Base-by-base conservation (phyloP, 2,329 filamentous ascomycete genomes). In the Paracorniculantispora psalliotae region DNA sequence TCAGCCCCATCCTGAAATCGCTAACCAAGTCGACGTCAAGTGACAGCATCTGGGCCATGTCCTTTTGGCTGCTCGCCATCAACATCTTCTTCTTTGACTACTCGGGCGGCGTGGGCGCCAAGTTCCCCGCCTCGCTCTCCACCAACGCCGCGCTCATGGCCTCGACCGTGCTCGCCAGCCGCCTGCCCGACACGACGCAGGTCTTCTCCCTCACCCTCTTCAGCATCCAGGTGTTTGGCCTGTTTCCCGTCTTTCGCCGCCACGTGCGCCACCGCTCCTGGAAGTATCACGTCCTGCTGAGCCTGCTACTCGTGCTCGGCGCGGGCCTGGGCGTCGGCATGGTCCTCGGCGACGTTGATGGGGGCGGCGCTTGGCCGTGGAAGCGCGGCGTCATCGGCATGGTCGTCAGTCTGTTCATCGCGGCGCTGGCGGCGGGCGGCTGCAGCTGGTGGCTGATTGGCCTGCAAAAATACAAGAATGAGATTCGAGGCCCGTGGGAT, bases 51-150 rank as follows among this genome's bases (percentile, higher is more conserved):
- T 99, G 94, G 94, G 91, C 94, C 60, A 89, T 99, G 79, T 94
- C 91, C 53, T 92, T 91, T 68, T 94, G 92, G 86, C 81, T 99
- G 47, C 84, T 99, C 63, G 84, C 90, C 67, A 93, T 97, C 75
- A 99, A 99, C 72, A 91, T 97, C 62, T 96, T 96, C 74, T 97
- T 96, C 72, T 97, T 97, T 69, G 94, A 99, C 79, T 99, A 99
- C 73, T 90, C 91, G 12, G 89, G 90, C 43, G 82, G 84, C 35
- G 74, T 84, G 23, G 79, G 78, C 25, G 75, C 72, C 61, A 88
- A 86, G 65, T 88, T 90, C 65, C 87, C 87, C 0, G 87, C 87
- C 10, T 88, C 80, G 3, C 81, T 97, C 5, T 96, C 91, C 10
- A 99, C 94, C 25, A 99, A 97, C 65, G 94, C 94, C 1, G 94